A percentile compares a stretch with the other conserved stretches of the same genome.
These are phyloP conservation scores for Metarhizium rileyi DNA, from an alignment of 2,329 filamentous ascomycete genomes.

Conservation along the genomic window DNA sequence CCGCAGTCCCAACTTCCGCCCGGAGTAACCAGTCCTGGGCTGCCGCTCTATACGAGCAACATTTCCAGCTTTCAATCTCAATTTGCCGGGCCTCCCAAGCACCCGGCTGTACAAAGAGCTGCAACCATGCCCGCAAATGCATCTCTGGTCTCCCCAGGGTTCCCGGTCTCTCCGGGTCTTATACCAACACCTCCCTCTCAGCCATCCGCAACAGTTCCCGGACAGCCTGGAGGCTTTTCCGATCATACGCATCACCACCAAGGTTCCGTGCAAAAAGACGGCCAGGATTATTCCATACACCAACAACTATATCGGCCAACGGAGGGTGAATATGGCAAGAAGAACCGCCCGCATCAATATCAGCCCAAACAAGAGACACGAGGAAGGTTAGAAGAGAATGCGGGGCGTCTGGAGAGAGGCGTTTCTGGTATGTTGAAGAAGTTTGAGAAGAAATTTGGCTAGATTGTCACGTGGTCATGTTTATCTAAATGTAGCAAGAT, in stretches of 20 bases:
- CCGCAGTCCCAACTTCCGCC: conserved; percentile 33
- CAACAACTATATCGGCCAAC: conserved; percentile 61
- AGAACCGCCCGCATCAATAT: conserved; percentile 25
- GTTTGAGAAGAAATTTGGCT: conserved; percentile 66
- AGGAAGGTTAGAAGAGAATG: conserved; percentile 53
- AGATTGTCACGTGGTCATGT: conserved; percentile 3
- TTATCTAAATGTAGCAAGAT: no score
- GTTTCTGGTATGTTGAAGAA: conserved; percentile 66
- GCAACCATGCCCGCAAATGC: conserved; percentile 37
- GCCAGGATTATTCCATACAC: conserved; percentile 49
- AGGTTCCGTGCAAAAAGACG: conserved; percentile 13
- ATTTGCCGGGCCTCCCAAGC: conserved; percentile 27
- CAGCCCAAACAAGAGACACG: conserved; percentile 34
- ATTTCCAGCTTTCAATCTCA: conserved; percentile 26
- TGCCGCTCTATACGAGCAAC: conserved; percentile 13
- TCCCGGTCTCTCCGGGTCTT: conserved; percentile 35
- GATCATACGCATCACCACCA: conserved; percentile 37
- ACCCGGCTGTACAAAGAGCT: conserved; percentile 37
- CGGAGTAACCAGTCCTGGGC: conserved; percentile 31
- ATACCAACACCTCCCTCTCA: conserved; percentile 26
- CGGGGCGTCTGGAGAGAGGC: conserved; percentile 58
- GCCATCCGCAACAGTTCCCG: conserved; percentile 23
- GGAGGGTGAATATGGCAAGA: conserved; percentile 41
- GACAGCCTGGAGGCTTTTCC: conserved; percentile 42
- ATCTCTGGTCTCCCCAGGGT: conserved; percentile 17